Evolutionary conservation across 2,329 filamentous ascomycete species (phyloP).

Genomic region (Akanthomyces lecanii): DNA sequence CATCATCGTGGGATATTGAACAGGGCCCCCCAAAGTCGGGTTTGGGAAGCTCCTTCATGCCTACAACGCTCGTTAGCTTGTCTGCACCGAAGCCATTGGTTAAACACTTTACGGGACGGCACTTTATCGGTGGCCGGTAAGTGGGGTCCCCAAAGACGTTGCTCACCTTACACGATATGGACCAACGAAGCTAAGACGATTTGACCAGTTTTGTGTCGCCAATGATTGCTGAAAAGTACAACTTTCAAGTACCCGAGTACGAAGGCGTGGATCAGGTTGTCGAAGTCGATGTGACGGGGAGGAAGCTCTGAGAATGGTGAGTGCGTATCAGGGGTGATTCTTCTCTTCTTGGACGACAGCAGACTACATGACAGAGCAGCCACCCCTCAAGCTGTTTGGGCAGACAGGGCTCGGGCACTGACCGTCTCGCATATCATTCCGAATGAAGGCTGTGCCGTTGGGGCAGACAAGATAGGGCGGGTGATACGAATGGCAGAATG

Average conservation of each 20-base stretch:
- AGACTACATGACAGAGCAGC: constrained; percentile 50
- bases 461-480: constrained; percentile 47
- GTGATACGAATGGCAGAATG: constrained; percentile 50
- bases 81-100: constrained; percentile 91
- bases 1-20: constrained; percentile 93
- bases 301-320: constrained; percentile 45
- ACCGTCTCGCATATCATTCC: constrained; percentile 47
- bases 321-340: constrained; percentile 20
- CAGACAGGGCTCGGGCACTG: constrained; percentile 56
- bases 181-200: constrained; percentile 15
- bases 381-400: constrained; percentile 53
- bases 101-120: constrained; percentile 76
- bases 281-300: constrained; percentile 56
- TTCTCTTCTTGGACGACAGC: constrained; percentile 2
- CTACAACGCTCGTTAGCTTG: constrained; percentile 75
- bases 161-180: background rate
- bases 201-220: constrained; percentile 68
- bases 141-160: constrained; percentile 24
- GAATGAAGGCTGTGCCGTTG: constrained; percentile 35
- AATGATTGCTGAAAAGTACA: constrained; percentile 78
- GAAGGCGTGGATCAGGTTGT: constrained; percentile 84
- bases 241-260: constrained; percentile 77
- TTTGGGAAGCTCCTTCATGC: constrained; percentile 75
- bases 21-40: constrained; percentile 73
- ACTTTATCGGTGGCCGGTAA: constrained; percentile 85